Percentiles rank a stretch among this genome's conserved stretches.
These are phyloP conservation scores for Gossypium arboreum DNA, from an alignment of 345 rosid species.

Conservation along the genomic window DNA sequence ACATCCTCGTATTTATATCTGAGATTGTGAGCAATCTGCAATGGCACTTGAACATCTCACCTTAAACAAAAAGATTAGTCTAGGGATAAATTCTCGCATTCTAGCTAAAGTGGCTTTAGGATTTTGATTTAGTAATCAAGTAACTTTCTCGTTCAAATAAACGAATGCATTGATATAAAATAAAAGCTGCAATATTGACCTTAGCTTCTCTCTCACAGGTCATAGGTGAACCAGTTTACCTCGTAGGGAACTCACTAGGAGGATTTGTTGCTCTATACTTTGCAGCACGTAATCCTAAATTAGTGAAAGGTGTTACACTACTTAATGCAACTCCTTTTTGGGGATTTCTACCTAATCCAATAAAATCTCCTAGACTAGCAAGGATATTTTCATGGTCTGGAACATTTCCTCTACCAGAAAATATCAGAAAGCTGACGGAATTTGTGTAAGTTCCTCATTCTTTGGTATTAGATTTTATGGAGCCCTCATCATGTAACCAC, in stretches of 20 bases:
- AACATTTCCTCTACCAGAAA: constrained; percentile 74
- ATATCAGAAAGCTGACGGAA: constrained; percentile 66
- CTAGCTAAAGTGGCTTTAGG: neutral
- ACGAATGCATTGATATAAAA: neutral
- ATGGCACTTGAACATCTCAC: too few species aligned
- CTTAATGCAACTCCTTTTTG: constrained; percentile 95
- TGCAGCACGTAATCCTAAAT: constrained; percentile 74
- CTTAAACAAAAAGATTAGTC: neutral
- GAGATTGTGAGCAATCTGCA: too few species aligned
- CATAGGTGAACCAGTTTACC: constrained; percentile 79
- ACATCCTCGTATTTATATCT: neutral
- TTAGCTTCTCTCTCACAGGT: constrained; percentile 43
- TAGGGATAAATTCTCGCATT: neutral
- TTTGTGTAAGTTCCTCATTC: constrained; percentile 51
- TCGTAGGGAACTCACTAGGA: constrained; percentile 91
- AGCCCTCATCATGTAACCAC: neutral
- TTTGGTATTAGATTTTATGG: constrained; percentile 1
- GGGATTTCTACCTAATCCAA: constrained; percentile 89
- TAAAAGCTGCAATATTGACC: neutral
- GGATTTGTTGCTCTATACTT: constrained; percentile 83
- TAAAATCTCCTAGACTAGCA: constrained; percentile 64
- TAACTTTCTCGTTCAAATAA: neutral
- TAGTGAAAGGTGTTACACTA: constrained; percentile 85
- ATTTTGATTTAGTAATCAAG: neutral
- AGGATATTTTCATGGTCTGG: constrained; percentile 82